These are phyloP conservation scores for Penicillium concentricum DNA, from an alignment of 2,329 filamentous ascomycete species.

Conservation along the genomic window DNA sequence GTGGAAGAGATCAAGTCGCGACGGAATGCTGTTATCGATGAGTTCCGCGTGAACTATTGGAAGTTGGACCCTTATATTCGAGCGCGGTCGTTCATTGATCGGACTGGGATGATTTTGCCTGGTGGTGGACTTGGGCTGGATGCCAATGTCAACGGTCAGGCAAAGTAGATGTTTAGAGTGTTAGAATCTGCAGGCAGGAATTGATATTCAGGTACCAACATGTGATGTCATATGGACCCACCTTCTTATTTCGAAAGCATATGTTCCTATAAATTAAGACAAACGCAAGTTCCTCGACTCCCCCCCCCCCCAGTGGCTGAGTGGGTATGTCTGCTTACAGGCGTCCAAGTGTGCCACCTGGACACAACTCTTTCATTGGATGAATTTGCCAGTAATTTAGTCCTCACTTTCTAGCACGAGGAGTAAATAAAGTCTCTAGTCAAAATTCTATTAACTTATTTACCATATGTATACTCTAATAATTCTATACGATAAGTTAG, in stretches of 20 bases:
- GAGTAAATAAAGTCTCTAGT: too few relatives aligned
- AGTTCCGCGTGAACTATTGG: constrained; percentile 77
- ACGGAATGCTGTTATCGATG: constrained; percentile 61
- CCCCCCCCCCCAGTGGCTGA: not conserved
- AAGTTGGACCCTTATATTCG: constrained; percentile 79
- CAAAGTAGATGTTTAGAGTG: not conserved
- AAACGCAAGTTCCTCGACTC: not conserved
- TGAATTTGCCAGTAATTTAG: too few relatives aligned
- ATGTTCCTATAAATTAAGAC: not conserved
- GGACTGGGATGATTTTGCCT: constrained; percentile 65
- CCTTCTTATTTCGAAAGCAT: not conserved
- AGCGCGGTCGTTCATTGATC: constrained; percentile 76
- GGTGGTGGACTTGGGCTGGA: constrained; percentile 49
- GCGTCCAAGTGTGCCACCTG: too few relatives aligned
- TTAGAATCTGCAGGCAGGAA: not conserved
- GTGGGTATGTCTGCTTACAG: not conserved
- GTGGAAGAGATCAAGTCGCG: constrained; percentile 25
- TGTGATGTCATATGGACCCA: not conserved
- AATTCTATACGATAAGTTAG: too few relatives aligned
- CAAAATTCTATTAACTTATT: too few relatives aligned
- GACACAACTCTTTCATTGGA: too few relatives aligned
- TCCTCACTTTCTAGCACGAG: too few relatives aligned
- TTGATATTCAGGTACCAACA: not conserved
- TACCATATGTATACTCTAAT: too few relatives aligned
- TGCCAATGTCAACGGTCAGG: not conserved